A percentile compares a stretch with the other conserved stretches of the same genome.
Evolutionary conservation across 1,139 yeast species (phyloP).

Genomic region (Kodamaea arcana): DNA sequence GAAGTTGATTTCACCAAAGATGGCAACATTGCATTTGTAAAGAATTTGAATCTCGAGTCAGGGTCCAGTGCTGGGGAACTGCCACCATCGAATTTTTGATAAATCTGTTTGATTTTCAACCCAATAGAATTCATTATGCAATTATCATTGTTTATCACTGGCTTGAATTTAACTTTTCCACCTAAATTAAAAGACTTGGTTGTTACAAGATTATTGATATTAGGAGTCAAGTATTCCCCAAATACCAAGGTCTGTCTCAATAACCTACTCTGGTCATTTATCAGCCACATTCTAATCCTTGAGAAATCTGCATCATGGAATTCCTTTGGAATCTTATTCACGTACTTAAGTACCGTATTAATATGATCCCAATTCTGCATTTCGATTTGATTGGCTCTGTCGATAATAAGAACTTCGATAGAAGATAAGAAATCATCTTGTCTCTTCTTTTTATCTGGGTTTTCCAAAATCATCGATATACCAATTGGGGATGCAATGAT

Average conservation of each 20-base stretch:
- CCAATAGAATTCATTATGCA: slow-evolving; percentile 51
- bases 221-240: slow-evolving; percentile 75
- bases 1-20: slow-evolving; percentile 55
- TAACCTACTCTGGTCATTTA: slow-evolving; percentile 73
- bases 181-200: slow-evolving; percentile 57
- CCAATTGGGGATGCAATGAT: slow-evolving; percentile 93
- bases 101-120: slow-evolving; percentile 65
- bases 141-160: slow-evolving; percentile 28
- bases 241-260: slow-evolving; percentile 79
- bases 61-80: slow-evolving; percentile 61
- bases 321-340: slow-evolving; percentile 71
- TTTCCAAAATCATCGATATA: slow-evolving; percentile 70
- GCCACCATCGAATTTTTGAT: slow-evolving; percentile 60
- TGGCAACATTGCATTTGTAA: slow-evolving; percentile 70
- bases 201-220: slow-evolving; percentile 61
- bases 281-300: slow-evolving; percentile 87
- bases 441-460: slow-evolving; percentile 55
- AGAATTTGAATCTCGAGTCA: slow-evolving; percentile 74
- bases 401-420: slow-evolving; percentile 75
- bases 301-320: slow-evolving; percentile 88
- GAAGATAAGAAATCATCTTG: slow-evolving; percentile 78
- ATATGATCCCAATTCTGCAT: slow-evolving; percentile 96
- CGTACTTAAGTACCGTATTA: slow-evolving; percentile 59
- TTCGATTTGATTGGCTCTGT: slow-evolving; percentile 80
- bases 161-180: slow-evolving; percentile 61